A percentile compares a stretch with the other conserved stretches of the same genome.
These are phyloP conservation scores for Kodamaea sp. DNA, from an alignment of 1,139 yeast species.

Conservation along the genomic window DNA sequence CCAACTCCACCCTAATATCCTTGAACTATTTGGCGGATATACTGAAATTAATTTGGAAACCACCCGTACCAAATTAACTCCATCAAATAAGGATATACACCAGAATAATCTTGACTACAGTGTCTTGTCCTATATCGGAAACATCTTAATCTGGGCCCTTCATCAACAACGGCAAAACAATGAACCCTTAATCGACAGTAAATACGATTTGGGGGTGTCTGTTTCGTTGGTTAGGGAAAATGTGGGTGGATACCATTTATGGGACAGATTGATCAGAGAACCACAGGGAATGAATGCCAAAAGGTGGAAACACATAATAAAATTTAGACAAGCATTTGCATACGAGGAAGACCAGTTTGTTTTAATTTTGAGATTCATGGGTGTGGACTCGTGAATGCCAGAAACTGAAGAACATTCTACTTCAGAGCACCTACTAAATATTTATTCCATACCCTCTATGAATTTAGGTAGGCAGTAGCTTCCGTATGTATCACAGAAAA, in stretches of 20 bases:
- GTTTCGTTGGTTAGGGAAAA: slow-evolving; percentile 22
- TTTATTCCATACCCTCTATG: no score
- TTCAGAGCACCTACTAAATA: no score
- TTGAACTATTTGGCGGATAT: slow-evolving; percentile 33
- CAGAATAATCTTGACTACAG: slow-evolving; percentile 43
- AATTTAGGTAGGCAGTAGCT: no score
- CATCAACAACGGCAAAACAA: slow-evolving; percentile 26
- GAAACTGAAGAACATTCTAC: no score
- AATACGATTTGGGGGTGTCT: slow-evolving; percentile 23
- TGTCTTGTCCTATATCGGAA: slow-evolving; percentile 42
- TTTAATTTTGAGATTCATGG: slow-evolving; percentile 41
- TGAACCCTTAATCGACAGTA: slow-evolving; percentile 18
- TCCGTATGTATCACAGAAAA: no score
- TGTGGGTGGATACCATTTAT: slow-evolving; percentile 46
- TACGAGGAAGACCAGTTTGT: slow-evolving; percentile 47
- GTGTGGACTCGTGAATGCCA: slow-evolving; percentile 20
- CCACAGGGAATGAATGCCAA: slow-evolving; percentile 40
- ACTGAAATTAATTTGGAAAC: slow-evolving; percentile 37
- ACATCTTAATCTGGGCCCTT: slow-evolving; percentile 43
- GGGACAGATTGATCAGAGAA: slow-evolving; percentile 44
- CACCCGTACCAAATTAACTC: slow-evolving; percentile 39
- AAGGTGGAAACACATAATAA: slow-evolving; percentile 49
- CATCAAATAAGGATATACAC: slow-evolving; percentile 36
- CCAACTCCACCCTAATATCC: slow-evolving; percentile 28
- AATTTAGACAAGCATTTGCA: slow-evolving; percentile 40